Base-by-base conservation (phyloP, 108 stramenopile species). In the Schizochytrium sp. region DNA sequence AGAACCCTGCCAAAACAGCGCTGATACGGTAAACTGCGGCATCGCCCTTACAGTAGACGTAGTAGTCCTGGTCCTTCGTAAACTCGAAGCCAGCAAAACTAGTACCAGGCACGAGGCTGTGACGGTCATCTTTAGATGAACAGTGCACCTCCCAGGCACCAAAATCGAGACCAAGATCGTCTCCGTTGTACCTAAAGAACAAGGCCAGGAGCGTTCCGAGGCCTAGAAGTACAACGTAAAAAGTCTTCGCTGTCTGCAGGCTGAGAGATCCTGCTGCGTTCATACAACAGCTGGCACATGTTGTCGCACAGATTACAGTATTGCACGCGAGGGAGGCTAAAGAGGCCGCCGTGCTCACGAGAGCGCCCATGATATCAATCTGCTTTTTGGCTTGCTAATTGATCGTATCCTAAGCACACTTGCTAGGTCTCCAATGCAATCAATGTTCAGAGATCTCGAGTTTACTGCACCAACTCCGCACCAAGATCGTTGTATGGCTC, bases 181-280 rank as follows among this genome's bases (percentile, higher is more conserved):
- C 73, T 19, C 73, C 73, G 53, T 83, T 83, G 73, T 53, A 83
- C 45, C 73, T 83, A 8, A 83, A 53, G 19, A 83, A 53, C 13
- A 83, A n/a, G 15, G 73, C 73, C 73, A 83, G 73, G 49, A 83
- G 19, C 73, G 73, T 83, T 5, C 49, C 73, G 73, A 83, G 46
- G 28, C 73, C 73, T 0, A 83, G 73, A 46, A 83, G 13, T 4
- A 83, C 28, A 4, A 83, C 50, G 73, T 83, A 83, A 19, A 53
- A 83, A 38, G 53, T 83, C 73, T 83, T 83, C 15, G 73, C 73
- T 50, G 73, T 53, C 13, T 50, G 46, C 50, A 53, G 73, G 17
- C 49, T 53, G 15, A 83, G 49, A 19, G 49, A 47, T 8, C 73
- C 73, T 28, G 49, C 73, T 4, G 73, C 73, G 73, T 53, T 83